These are phyloP conservation scores for Apiospora hydei DNA, from an alignment of 2,329 filamentous ascomycete genomes.

Conservation along the genomic window DNA sequence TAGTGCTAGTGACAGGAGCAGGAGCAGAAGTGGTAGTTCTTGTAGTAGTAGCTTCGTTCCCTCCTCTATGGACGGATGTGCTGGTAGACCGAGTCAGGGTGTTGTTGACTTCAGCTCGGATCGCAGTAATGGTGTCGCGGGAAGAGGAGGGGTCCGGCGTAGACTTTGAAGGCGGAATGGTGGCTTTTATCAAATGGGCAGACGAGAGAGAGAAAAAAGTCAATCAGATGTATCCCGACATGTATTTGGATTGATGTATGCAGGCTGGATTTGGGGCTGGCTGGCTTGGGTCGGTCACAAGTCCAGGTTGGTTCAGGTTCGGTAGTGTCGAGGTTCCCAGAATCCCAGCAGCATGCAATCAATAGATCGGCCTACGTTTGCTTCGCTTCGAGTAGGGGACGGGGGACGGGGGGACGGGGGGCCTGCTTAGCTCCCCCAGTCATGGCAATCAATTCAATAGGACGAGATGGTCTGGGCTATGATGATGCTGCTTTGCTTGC, in stretches of 20 bases:
- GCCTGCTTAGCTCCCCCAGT: not conserved
- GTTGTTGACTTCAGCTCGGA: constrained; percentile 28
- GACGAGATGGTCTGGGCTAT: not conserved
- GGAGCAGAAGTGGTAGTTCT: not conserved
- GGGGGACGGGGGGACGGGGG: no score
- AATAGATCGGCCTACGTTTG: no score
- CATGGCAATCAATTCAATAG: not conserved
- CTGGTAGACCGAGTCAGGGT: constrained; percentile 7
- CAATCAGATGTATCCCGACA: not conserved
- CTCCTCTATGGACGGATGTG: constrained; percentile 35
- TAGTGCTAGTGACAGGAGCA: not conserved
- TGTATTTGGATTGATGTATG: not conserved
- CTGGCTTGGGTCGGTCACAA: constrained; percentile 15
- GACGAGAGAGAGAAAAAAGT: not conserved
- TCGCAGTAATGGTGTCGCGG: constrained; percentile 33
- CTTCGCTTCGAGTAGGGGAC: no score
- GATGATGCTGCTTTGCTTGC: not conserved
- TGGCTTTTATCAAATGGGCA: constrained; percentile 26
- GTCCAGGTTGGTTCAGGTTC: not conserved
- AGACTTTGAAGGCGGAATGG: constrained; percentile 36
- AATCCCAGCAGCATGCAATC: no score
- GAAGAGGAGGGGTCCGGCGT: constrained; percentile 41
- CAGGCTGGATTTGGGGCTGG: not conserved
- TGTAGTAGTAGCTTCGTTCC: constrained; percentile 29
- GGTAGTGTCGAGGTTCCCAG: no score